Conservation (phyloP, 2,329 filamentous ascomycete species). For the Clonostachys chloroleuca region DNA sequence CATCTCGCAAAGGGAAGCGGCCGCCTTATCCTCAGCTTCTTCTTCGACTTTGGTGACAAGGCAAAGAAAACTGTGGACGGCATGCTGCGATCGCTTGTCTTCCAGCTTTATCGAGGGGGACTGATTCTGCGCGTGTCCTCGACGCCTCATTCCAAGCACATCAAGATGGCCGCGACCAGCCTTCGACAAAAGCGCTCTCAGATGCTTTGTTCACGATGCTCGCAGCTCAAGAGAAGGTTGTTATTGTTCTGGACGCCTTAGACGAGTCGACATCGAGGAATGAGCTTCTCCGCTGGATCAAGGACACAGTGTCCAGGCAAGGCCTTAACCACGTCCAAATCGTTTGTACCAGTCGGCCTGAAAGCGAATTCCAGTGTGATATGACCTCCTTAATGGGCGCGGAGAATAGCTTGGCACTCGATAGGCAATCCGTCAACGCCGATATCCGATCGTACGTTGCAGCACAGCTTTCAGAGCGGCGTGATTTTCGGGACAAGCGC, state of each 20-base stretch:
- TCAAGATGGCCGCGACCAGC: background rate
- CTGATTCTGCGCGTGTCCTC: background rate
- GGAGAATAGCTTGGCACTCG: background rate
- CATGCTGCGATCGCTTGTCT: background rate
- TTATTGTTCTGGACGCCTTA: background rate
- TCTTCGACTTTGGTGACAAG: background rate
- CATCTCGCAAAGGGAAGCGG: background rate
- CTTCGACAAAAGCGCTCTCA: background rate
- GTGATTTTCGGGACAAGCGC: no score
- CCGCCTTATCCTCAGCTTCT: background rate
- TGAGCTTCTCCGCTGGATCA: background rate
- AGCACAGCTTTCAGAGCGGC: background rate
- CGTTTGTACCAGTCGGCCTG: background rate
- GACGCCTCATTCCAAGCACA: background rate
- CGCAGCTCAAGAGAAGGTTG: background rate
- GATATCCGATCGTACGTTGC: background rate
- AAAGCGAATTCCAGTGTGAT: background rate
- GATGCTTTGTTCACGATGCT: background rate
- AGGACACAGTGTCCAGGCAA: background rate
- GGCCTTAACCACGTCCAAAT: background rate
- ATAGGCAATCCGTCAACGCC: background rate
- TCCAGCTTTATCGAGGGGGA: background rate
- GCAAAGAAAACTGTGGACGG: background rate
- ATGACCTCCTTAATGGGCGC: background rate
- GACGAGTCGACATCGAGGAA: background rate